Conservation (phyloP, 148 eudicot species). For the Silene uniflora region DNA sequence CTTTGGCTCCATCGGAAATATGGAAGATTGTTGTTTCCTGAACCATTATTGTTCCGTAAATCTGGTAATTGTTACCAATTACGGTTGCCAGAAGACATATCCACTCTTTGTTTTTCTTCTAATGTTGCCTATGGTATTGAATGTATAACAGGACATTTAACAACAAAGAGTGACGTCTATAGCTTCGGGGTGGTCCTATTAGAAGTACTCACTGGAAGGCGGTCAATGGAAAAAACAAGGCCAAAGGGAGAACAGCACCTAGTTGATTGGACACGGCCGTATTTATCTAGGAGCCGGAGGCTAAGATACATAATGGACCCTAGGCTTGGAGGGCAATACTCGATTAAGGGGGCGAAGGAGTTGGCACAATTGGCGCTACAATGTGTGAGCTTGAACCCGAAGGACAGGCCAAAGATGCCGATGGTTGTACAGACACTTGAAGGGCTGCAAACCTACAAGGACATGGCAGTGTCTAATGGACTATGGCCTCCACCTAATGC, state of each 20-base stretch:
- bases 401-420: slow-evolving; percentile 85
- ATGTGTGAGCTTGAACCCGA: slow-evolving; percentile 74
- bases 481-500: slow-evolving; percentile 56
- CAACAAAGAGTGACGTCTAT: slow-evolving; percentile 91
- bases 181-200: slow-evolving; percentile 95
- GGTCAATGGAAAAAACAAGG: slow-evolving; percentile 77
- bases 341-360: slow-evolving; percentile 81
- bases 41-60: too few species aligned
- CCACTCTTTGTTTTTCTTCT: not conserved
- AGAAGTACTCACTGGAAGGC: slow-evolving; percentile 76
- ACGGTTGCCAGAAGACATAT: too few species aligned
- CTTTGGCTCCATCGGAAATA: too few species aligned
- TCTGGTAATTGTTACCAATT: too few species aligned
- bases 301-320: slow-evolving; percentile 76
- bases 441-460: slow-evolving; percentile 53
- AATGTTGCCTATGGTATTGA: not conserved
- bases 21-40: too few species aligned
- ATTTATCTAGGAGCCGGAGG: slow-evolving; percentile 61
- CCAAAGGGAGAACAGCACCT: slow-evolving; percentile 70
- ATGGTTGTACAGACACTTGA: slow-evolving; percentile 68
- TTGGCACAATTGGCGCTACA: slow-evolving; percentile 69
- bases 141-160: slow-evolving; percentile 60
- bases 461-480: slow-evolving; percentile 78
- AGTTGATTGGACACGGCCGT: slow-evolving; percentile 79
- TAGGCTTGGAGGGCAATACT: slow-evolving; percentile 78